These are phyloP conservation scores for Puccinia brachypodii DNA, from an alignment of 1,284 basidiomycete genomes.

Conservation along the genomic window DNA sequence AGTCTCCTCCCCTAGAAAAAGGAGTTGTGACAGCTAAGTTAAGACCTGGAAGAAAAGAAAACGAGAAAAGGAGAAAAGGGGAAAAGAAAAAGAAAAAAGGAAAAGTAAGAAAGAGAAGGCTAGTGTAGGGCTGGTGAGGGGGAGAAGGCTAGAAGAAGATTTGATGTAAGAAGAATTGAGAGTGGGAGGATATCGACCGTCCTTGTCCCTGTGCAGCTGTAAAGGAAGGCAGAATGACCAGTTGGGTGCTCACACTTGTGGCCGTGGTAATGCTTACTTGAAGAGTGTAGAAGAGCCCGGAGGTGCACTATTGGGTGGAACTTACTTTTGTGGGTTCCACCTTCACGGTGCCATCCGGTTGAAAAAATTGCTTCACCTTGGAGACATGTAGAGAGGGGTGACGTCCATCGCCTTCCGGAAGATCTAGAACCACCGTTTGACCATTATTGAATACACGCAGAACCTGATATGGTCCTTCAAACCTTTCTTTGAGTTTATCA, in stretches of 20 bases:
- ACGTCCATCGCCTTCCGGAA: neutral
- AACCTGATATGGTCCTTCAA: slow-evolving; percentile 6
- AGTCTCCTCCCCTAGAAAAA: neutral
- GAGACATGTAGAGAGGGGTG: neutral
- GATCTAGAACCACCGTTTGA: neutral
- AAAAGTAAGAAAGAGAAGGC: neutral
- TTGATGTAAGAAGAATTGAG: no score
- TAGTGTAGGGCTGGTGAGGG: no score
- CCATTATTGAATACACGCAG: neutral
- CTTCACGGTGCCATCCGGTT: no score
- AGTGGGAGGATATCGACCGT: neutral
- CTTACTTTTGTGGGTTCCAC: slow-evolving; percentile 18
- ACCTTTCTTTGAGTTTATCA: neutral
- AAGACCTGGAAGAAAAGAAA: neutral
- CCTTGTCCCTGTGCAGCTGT: neutral
- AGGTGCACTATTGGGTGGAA: slow-evolving; percentile 22
- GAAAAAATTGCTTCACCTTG: neutral
- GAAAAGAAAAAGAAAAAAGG: neutral
- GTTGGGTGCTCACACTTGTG: slow-evolving; percentile 14
- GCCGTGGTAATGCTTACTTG: neutral
- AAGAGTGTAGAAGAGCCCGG: neutral
- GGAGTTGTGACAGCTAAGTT: neutral
- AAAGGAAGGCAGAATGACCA: neutral
- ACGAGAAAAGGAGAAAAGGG: neutral
- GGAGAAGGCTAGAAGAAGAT: no score